These are phyloP conservation scores for Physaria fendleri DNA, from an alignment of 345 rosid species.

Conservation along the genomic window DNA sequence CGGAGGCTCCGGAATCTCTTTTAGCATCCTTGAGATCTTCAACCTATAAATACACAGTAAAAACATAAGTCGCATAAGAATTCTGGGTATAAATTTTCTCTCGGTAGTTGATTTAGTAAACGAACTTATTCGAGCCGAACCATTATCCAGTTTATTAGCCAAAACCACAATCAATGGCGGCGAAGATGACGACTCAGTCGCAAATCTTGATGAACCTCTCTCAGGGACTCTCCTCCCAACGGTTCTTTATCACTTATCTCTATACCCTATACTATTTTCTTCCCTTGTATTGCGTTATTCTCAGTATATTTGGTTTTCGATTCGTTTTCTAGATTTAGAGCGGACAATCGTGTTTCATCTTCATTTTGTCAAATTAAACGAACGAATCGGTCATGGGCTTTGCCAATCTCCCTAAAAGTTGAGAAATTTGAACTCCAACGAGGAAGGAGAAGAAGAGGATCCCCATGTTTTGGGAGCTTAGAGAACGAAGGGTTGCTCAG, in stretches of 20 bases:
- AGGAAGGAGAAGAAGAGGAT: conserved; percentile 15
- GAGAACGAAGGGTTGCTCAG: conserved; percentile 27
- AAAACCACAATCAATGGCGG: neutral
- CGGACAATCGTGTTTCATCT: conserved; percentile 2
- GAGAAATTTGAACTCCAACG: conserved; percentile 7
- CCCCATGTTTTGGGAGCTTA: conserved; percentile 22
- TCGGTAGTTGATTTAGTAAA: no score
- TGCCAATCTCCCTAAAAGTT: conserved; percentile 18
- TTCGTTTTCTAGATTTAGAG: neutral
- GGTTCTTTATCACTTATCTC: conserved; percentile 6
- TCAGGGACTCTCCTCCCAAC: neutral
- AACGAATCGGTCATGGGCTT: conserved; percentile 20
- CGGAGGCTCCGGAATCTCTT: no score
- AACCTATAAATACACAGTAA: no score
- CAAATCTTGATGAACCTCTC: neutral
- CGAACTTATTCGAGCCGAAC: neutral
- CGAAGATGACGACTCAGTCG: conserved; percentile 20
- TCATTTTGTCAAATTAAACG: conserved; percentile 6
- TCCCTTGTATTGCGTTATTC: neutral
- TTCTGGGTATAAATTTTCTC: no score
- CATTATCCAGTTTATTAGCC: neutral
- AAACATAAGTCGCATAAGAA: no score
- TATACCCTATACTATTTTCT: neutral
- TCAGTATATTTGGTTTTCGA: neutral
- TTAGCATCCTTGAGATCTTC: no score